Conservation (phyloP, 257 asterid genomes). For the Jacaranda copaia region DNA sequence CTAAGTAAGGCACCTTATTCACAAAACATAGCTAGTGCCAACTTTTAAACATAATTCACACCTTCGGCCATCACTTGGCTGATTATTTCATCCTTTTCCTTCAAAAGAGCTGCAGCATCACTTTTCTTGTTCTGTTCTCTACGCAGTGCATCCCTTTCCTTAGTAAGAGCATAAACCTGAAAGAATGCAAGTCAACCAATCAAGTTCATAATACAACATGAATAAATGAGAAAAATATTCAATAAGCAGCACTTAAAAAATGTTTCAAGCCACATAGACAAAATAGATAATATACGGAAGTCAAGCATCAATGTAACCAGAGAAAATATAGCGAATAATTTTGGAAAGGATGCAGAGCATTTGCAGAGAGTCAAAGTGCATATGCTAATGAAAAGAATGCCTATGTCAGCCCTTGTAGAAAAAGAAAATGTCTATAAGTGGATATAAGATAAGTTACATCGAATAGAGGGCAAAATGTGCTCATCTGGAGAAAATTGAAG, state of each 20-base stretch:
- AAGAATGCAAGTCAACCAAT: constrained; percentile 27
- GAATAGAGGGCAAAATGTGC: constrained; percentile 8
- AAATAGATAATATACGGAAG: neutral
- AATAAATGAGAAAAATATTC: neutral
- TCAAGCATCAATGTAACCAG: neutral
- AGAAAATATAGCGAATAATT: neutral
- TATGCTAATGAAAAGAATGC: constrained; percentile 8
- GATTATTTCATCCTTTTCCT: constrained; percentile 87
- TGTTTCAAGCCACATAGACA: neutral
- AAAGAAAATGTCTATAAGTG: neutral
- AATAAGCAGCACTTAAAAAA: neutral
- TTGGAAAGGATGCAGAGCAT: neutral
- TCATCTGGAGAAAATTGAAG: neutral
- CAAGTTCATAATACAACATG: constrained; percentile 12
- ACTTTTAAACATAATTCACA: constrained; percentile 32
- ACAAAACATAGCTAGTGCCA: neutral
- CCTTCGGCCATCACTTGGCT: constrained; percentile 93
- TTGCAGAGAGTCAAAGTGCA: neutral
- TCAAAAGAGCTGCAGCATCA: constrained; percentile 86
- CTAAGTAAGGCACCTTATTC: neutral
- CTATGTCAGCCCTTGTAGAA: neutral
- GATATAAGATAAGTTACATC: neutral
- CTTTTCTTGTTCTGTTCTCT: constrained; percentile 76
- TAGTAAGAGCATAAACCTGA: constrained; percentile 85
- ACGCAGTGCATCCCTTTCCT: constrained; percentile 83